Conservation (phyloP, 2,329 filamentous ascomycete species). For the Penicillium sp. region DNA sequence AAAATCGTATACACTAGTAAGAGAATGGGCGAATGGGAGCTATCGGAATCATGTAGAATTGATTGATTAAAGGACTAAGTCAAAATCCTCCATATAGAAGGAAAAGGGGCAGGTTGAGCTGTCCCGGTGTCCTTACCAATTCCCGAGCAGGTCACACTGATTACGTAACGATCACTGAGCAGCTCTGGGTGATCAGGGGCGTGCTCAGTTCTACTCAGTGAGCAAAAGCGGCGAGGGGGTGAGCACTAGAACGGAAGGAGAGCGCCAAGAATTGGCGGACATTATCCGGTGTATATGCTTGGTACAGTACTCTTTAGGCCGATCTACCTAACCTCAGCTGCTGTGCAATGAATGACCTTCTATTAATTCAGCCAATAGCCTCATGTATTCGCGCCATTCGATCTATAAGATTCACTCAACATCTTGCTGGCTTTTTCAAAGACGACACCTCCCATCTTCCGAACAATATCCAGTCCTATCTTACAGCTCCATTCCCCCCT, state of each 20-base stretch:
- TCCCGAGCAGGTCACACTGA: constrained; percentile 5
- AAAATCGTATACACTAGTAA: constrained; percentile 12
- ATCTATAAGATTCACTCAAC: too few species aligned
- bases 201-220: constrained; percentile 26
- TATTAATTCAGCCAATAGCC: too few species aligned
- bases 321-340: too few species aligned
- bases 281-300: constrained; percentile 15
- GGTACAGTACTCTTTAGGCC: too few species aligned
- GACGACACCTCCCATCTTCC: too few species aligned
- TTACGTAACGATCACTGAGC: constrained; percentile 23
- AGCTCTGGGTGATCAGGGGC: constrained; percentile 11
- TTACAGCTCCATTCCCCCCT: neutral
- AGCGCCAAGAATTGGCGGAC: constrained; percentile 16
- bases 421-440: too few species aligned
- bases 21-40: neutral
- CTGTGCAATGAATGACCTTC: too few species aligned
- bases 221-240: constrained; percentile 24
- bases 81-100: neutral
- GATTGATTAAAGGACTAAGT: neutral
- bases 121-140: too few species aligned
- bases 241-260: constrained; percentile 24
- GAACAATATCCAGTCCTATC: too few species aligned
- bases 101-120: neutral
- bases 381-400: too few species aligned
- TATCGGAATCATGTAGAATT: constrained; percentile 8